Evolutionary conservation across 192 early-diverging fungal genomes (phyloP), one percentile per base, ranked within the genome.

Genomic region (Lobosporangium transversale): DNA sequence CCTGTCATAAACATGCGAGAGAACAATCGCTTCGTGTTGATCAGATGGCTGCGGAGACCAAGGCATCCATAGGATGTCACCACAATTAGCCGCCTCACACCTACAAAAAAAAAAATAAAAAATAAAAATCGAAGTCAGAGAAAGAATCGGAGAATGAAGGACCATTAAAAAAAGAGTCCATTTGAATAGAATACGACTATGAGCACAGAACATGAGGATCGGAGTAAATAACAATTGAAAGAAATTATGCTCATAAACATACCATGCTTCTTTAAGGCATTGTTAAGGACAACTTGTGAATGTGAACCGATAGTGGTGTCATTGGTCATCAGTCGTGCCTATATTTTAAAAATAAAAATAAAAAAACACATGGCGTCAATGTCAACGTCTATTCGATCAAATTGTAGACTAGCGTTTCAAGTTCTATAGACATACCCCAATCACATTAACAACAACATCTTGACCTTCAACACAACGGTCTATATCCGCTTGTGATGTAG

Each of bases 391-490:
- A n/a, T n/a, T n/a, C n/a, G n/a, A n/a, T n/a, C n/a, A n/a, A n/a
- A n/a, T n/a, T n/a, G n/a, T n/a, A n/a, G n/a, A n/a, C n/a, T n/a
- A n/a, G n/a, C n/a, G n/a, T n/a, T n/a, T n/a, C n/a, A n/a, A n/a
- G n/a, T n/a, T n/a, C n/a, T n/a, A n/a, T n/a, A n/a, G 0, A 53
- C 56, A 50, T 62, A 70, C 73, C 45, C 71, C 68, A 59, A 81
- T 63, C 43, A 75, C 63, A 50, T 81, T 81, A 32, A 81, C 66
- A 15, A 81, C 65, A 8, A 70, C 80, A 71, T 81, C 80, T 12
- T 81, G 71, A 1, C 64, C 68, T 49, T 81, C 80, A 12, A 81
- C 62, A 30, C 73, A 75, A 14, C 75, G 52, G 26, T 81, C 80
- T 1, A 81, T 35, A 49, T 81, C 80, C 7, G 47, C 47, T 17